A percentile compares a stretch with the other conserved stretches of the same genome.
Conservation (phyloP, 108 stramenopile species). For the Cyclostephanos tholiformis region DNA sequence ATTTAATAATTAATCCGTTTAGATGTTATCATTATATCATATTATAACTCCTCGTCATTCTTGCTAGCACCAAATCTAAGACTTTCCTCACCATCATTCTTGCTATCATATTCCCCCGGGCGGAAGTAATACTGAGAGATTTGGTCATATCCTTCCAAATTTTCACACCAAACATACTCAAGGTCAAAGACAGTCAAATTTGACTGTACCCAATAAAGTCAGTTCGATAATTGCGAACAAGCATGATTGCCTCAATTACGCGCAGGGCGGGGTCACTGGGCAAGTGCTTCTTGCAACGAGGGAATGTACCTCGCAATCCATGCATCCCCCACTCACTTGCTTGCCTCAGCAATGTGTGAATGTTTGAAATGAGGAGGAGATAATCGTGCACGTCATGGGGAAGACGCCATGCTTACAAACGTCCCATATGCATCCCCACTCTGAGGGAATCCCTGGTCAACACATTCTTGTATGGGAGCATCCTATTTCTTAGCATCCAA, state of each 20-base stretch:
- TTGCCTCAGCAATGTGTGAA: constrained; percentile 13
- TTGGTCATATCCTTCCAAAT: constrained; percentile 10
- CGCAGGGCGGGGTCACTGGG: not conserved
- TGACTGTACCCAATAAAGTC: not conserved
- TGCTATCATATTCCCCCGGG: not conserved
- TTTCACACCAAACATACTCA: not conserved
- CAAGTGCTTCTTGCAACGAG: constrained; percentile 15
- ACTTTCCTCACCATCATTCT: not conserved
- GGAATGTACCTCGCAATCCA: constrained; percentile 7
- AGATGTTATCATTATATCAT: no score
- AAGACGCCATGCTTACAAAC: not conserved
- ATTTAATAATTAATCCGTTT: no score
- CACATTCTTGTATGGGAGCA: not conserved
- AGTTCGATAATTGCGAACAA: constrained; percentile 16
- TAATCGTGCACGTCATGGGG: constrained; percentile 12
- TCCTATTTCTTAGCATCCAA: not conserved
- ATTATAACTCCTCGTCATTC: no score
- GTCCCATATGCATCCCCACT: not conserved
- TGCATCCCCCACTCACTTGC: constrained; percentile 21
- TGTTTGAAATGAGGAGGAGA: not conserved
- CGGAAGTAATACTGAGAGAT: not conserved
- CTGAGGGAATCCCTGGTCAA: not conserved
- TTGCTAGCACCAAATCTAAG: no score
- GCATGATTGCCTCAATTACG: constrained; percentile 11
- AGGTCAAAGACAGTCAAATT: constrained; percentile 17